A percentile compares a stretch with the other conserved stretches of the same genome.
Evolutionary conservation across 768 basidiomycete species (phyloP).

Genomic region (Leucosporidium creatinivorum): DNA sequence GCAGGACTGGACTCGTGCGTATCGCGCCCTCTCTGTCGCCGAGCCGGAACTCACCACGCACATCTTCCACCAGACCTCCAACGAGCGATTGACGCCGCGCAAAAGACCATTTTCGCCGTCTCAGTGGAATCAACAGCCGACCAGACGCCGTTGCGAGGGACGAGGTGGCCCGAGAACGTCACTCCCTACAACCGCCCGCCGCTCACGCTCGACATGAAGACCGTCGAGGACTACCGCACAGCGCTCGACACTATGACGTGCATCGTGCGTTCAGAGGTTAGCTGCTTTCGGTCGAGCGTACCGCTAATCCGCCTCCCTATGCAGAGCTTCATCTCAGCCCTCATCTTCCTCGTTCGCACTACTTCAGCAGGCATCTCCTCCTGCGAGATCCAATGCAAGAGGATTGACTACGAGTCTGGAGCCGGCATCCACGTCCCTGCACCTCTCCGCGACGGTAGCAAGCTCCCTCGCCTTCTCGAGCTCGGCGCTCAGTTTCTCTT

Average conservation of each 20-base stretch:
- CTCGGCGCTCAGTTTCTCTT: constrained; percentile 9
- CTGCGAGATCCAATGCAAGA: constrained; percentile 13
- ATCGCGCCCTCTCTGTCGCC: too few species aligned
- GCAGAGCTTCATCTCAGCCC: constrained; percentile 25
- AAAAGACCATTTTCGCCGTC: too few species aligned
- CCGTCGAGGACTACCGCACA: constrained; percentile 29
- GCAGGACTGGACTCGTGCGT: too few species aligned
- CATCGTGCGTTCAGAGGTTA: constrained; percentile 6
- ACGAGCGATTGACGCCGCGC: too few species aligned
- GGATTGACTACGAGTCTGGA: neutral
- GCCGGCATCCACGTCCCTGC: neutral
- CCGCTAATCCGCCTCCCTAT: too few species aligned
- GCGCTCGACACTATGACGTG: constrained; percentile 30
- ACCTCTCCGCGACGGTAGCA: neutral
- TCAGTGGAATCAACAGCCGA: too few species aligned
- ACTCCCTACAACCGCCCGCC: neutral
- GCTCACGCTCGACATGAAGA: constrained; percentile 13
- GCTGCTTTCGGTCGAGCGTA: too few species aligned
- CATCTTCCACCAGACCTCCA: too few species aligned
- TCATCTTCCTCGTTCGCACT: constrained; percentile 30
- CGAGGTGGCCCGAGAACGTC: too few species aligned
- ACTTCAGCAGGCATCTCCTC: constrained; percentile 20
- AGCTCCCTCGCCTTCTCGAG: constrained; percentile 3
- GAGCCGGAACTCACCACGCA: too few species aligned
- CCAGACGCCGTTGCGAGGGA: too few species aligned